Conservation (phyloP, 202 grass and related monocot species). For the Carex sylvatica region DNA sequence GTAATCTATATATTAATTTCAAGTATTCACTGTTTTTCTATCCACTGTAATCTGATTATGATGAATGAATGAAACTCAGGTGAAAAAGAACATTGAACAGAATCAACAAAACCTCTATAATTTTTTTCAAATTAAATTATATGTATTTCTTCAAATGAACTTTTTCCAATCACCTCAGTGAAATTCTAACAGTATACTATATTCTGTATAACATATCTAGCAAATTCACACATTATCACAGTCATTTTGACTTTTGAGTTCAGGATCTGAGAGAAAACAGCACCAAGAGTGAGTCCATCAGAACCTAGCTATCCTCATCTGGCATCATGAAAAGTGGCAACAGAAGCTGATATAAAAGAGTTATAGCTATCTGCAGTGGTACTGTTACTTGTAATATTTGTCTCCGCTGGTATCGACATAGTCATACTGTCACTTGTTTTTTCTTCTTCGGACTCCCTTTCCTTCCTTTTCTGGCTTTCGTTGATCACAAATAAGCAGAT, state of each 20-base stretch:
- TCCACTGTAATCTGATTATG: background rate
- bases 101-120: background rate
- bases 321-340: slow-evolving; percentile 21
- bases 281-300: slow-evolving; percentile 31
- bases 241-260: slow-evolving; percentile 47
- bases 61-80: background rate
- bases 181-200: background rate
- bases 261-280: slow-evolving; percentile 53
- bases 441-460: slow-evolving; percentile 17
- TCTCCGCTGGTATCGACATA: slow-evolving; percentile 30
- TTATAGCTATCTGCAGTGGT: background rate
- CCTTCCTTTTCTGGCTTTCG: slow-evolving; percentile 26
- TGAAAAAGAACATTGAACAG: background rate
- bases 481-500: slow-evolving; percentile 23
- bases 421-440: slow-evolving; percentile 28
- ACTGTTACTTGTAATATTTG: background rate
- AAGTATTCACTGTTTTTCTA: background rate
- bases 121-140: background rate
- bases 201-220: background rate
- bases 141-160: background rate
- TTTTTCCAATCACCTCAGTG: background rate
- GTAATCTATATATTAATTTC: background rate
- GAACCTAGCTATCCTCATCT: slow-evolving; percentile 28
- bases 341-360: background rate
- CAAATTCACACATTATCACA: slow-evolving; percentile 25